phyloP scores from a whole-genome alignment of 805 yeast species.

The Maudiozyma bulderi region DNA sequence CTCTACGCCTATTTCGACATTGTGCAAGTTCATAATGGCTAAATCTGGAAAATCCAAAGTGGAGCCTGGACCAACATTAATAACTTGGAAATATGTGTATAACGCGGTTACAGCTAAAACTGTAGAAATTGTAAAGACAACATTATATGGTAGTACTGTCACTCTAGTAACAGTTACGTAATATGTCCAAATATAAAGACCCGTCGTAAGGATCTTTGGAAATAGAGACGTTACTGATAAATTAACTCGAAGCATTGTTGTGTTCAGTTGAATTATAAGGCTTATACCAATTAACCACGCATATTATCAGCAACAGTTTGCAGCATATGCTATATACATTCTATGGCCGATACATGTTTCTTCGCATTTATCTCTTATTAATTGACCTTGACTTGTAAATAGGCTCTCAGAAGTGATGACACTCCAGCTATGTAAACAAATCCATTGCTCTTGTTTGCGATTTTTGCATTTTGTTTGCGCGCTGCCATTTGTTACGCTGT shows the following conservation, averaged over 20 bases:
- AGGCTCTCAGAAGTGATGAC: too few species aligned
- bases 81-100: conserved; percentile 44
- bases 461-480: too few species aligned
- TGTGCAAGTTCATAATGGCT: conserved; percentile 22
- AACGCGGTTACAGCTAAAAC: conserved; percentile 16
- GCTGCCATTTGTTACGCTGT: too few species aligned
- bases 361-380: too few species aligned
- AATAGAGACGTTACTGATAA: conserved; percentile 11
- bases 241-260: background rate
- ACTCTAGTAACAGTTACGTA: conserved; percentile 12
- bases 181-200: conserved; percentile 18
- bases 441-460: too few species aligned
- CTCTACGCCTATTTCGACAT: conserved; percentile 21
- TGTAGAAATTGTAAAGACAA: conserved; percentile 3
- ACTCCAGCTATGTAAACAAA: too few species aligned
- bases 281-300: too few species aligned
- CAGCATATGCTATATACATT: too few species aligned
- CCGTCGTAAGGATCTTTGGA: conserved; percentile 19
- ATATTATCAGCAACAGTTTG: too few species aligned
- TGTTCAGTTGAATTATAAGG: too few species aligned
- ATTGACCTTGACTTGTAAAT: too few species aligned
- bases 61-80: conserved; percentile 53
- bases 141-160: conserved; percentile 6
- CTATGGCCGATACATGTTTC: too few species aligned
- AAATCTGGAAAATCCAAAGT: conserved; percentile 49